Evolutionary conservation across 1,284 basidiomycete genomes (phyloP), one percentile per base, ranked within the genome.

Genomic region (Ustilago trichophora): DNA sequence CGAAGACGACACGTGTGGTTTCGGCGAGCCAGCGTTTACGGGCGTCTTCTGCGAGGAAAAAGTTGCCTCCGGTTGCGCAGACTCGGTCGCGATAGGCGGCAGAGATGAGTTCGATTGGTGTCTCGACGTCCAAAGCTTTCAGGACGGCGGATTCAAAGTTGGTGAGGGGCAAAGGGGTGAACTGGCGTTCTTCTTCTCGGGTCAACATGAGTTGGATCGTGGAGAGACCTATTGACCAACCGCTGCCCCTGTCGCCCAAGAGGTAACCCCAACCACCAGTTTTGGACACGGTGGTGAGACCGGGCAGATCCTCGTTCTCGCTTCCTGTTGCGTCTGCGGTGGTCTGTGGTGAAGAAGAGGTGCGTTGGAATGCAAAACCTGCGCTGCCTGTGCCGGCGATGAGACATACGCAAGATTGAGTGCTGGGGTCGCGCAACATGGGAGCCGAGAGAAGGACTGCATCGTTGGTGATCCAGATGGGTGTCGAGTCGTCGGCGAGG

Each of bases 11-110:
- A 2, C 72, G 59, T 6, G 72, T 72, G 0, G 60, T 57, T 10
- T 68, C 66, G 15, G 77, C 76, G 13, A 78, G 57, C 77, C 74
- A 76, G 7, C 76, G 44, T 24, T 79, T 79, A 27, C 77, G 65
- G 6, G 49, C 51, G 16, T 74, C 69, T 37, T 79, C 77, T 31
- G 69, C 60, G 34, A 51, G 37, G 43, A 64, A 54, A 34, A 72
- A 72, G 42, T 69, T 69, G 47, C 60, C 60, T 1, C 60, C 59
- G 3, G 55, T 53, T 1, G 62, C 62, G 25, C 52, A 57, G 6
- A 64, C 62, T 3, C 67, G 52, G 25, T 70, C 67, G 13, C 48
- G 38, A 33, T 70, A 70, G 1, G 62, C 55, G n/a, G 60, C 67
- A 6, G 35, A 40, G 42, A 70, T 70, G 42, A 70, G 67, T 37